Base-by-base conservation (phyloP, 331 rosid genomes). In the Malus hybrid region DNA sequence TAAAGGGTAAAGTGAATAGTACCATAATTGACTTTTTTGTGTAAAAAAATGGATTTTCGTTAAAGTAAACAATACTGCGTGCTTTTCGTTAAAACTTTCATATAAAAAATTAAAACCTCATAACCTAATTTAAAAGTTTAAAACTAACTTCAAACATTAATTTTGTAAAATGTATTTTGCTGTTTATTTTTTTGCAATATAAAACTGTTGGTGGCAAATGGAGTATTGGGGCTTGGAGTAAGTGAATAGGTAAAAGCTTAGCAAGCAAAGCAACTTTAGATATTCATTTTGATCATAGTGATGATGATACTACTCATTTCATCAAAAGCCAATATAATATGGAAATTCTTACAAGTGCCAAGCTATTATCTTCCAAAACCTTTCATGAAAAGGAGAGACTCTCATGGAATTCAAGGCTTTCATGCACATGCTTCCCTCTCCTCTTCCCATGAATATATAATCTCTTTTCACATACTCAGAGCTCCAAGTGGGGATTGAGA, bases 381-480 rank as follows among this genome's bases (percentile, higher is more conserved):
- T 89, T 92, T 82, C 89, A 84, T 93, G 79, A 88, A 91, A 89
- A 91, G 91, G 77, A 88, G 91, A 81, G 84, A 77, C 80, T 75
- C 79, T 75, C 63, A 78, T 74, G 84, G 76, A 81, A 83, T 79
- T 88, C 76, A 62, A 76, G 86, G 87, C 76, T 73, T 87, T 52
- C 84, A 78, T 62, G 88, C 89, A 85, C 89, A 83, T 88, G 93
- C 92, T 58, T 79, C 83, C 81, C 86, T 78, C 86, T 79, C 81
- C 61, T 56, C 75, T 75, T 70, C 82, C 88, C 80, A 68, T 83
- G 77, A 79, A 73, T 52, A 55, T 29, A 30, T 63, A 32, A 39
- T 60, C 74, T 75, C 44, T 62, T 58, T 65, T 57, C 76, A 83
- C 70, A 82, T 77, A 85, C 74, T 73, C 72, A 67, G n/a, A 70